Percentiles rank a stretch among this genome's conserved stretches.
phyloP scores from a whole-genome alignment of 176 grass and related monocot species.

The Rhynchospora breviuscula region DNA sequence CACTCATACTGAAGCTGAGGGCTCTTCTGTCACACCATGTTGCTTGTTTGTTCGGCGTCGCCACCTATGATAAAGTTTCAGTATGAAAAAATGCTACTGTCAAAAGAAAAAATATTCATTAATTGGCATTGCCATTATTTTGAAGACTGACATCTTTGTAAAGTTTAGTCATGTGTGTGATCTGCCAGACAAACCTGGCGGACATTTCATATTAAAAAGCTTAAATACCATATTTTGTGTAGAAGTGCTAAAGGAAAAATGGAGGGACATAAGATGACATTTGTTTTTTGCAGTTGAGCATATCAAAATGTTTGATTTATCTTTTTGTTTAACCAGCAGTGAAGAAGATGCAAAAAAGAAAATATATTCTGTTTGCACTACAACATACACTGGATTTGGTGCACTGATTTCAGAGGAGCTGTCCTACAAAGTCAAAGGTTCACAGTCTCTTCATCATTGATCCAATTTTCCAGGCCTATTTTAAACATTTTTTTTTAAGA shows the following conservation, averaged over 20 bases:
- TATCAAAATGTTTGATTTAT: neutral
- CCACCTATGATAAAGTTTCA: neutral
- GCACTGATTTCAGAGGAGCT: constrained; percentile 89
- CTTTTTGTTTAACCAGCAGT: constrained; percentile 34
- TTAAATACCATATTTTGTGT: neutral
- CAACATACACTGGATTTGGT: constrained; percentile 79
- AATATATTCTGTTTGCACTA: constrained; percentile 90
- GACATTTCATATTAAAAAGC: neutral
- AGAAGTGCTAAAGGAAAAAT: neutral
- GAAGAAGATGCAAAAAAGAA: constrained; percentile 96
- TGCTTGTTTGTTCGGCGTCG: neutral
- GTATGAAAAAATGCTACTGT: too few species aligned
- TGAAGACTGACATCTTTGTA: neutral
- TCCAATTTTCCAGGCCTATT: neutral
- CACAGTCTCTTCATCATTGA: constrained; percentile 17
- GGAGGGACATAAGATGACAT: neutral
- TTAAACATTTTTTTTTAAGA: neutral
- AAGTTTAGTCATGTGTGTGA: neutral
- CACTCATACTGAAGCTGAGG: neutral
- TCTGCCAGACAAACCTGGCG: neutral
- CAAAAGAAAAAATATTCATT: neutral
- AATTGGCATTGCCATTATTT: neutral
- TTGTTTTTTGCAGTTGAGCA: neutral
- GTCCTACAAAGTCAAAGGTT: constrained; percentile 98
- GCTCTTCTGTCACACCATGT: neutral